Conservation (phyloP, 2,329 filamentous ascomycete species). For the Aspergillus versicolor region DNA sequence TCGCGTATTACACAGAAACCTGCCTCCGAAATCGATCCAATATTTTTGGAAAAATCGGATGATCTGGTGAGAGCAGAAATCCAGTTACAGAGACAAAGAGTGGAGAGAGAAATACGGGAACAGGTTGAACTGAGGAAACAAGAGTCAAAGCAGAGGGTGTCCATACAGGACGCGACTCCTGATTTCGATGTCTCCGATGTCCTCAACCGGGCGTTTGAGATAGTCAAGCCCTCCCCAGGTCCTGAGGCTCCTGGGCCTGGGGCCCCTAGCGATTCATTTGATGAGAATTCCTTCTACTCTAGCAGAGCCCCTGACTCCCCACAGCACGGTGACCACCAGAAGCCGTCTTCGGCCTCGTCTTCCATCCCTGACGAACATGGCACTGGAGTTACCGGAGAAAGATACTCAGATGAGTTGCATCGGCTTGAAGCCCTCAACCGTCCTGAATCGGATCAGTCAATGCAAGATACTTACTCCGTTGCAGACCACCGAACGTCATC, state of each 20-base stretch:
- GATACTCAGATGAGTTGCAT: slow-evolving; percentile 36
- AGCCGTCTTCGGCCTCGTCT: slow-evolving; percentile 29
- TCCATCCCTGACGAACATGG: slow-evolving; percentile 32
- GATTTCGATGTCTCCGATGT: slow-evolving; percentile 73
- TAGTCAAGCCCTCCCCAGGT: slow-evolving; percentile 68
- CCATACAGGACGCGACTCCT: slow-evolving; percentile 53
- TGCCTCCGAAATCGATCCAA: slow-evolving; percentile 73
- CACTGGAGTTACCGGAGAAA: slow-evolving; percentile 34
- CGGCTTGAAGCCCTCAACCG: slow-evolving; percentile 39
- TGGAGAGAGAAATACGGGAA: slow-evolving; percentile 76
- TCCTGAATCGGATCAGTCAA: slow-evolving; percentile 38
- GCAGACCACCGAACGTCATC: slow-evolving; percentile 35
- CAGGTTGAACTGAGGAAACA: slow-evolving; percentile 67
- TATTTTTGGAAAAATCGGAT: slow-evolving; percentile 82
- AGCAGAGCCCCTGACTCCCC: slow-evolving; percentile 81
- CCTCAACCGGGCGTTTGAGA: slow-evolving; percentile 66
- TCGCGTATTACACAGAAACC: slow-evolving; percentile 46
- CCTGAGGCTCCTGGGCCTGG: slow-evolving; percentile 54
- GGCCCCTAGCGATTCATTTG: slow-evolving; percentile 76
- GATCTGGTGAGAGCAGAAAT: slow-evolving; percentile 79
- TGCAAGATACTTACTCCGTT: slow-evolving; percentile 40
- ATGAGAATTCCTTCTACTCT: slow-evolving; percentile 94
- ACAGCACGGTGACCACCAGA: slow-evolving; percentile 42
- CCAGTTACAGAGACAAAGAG: slow-evolving; percentile 72
- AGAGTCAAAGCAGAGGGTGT: slow-evolving; percentile 50